Evolutionary conservation across 345 rosid species (phyloP), one percentile per base, ranked within the genome.

Genomic region (Fremontodendron californicum): DNA sequence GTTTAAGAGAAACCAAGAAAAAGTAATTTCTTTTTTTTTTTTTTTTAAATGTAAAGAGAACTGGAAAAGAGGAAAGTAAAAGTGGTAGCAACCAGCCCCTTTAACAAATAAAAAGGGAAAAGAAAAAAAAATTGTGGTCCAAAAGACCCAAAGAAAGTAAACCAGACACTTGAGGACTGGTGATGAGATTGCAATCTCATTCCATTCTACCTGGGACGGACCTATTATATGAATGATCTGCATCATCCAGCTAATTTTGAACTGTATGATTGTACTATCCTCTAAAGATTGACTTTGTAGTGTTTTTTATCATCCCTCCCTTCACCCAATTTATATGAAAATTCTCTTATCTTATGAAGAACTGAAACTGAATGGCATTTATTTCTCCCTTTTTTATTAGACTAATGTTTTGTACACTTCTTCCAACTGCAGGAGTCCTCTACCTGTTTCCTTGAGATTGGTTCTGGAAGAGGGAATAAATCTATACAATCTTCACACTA

Each of bases 391-490:
- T n/a, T 37, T 33, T n/a, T 40, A 12, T 73, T 33, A 10, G 23
- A 46, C 60, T 31, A 42, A 57, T 55, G 9, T 11, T 74, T 45
- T 33, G 25, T 67, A 13, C 60, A 51, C 68, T 73, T 49, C 66
- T 65, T 86, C 72, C 60, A 73, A 78, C 27, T 85, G 77, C 86
- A 93, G 98, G 92, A 83, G 76, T 72, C 90, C 97, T 78, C 74
- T 93, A 81, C 97, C 98, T 77, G 92, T 81, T 82, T 75, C 89
- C 73, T 90, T 93, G 77, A 87, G 82, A 74, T 87, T 80, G 42
- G 76, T 90, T 79, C 63, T 96, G 83, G 96, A 92, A 81, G 96
- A 96, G 88, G 99, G 99, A 67, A 86, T 92, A 72, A 86, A 79
- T 78, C 81, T 96, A 64, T 93, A 90, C 91, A 82, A 82, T 66